phyloP scores from a whole-genome alignment of 1,284 basidiomycete genomes.

The Violaceomyces palustris region DNA sequence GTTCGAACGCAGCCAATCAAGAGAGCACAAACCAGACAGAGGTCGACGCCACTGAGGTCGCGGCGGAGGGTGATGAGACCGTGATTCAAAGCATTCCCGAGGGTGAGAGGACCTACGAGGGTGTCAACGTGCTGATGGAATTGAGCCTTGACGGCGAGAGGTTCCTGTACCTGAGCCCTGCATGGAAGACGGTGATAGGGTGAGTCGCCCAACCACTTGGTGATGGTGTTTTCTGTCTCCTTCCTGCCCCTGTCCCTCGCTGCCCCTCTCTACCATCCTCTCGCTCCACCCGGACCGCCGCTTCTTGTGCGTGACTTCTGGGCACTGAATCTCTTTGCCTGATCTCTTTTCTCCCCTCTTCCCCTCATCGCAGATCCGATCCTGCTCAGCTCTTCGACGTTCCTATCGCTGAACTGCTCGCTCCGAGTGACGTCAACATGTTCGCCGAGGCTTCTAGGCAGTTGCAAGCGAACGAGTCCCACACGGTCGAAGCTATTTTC shows the following conservation, averaged over 20 bases:
- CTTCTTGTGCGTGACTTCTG: too few relatives aligned
- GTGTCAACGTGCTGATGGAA: constrained; percentile 67
- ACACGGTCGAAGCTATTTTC: constrained; percentile 89
- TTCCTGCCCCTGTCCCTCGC: constrained; percentile 2
- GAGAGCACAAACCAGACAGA: too few relatives aligned
- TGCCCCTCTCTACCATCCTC: background rate
- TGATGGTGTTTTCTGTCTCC: background rate
- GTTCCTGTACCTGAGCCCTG: constrained; percentile 87
- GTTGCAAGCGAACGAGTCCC: constrained; percentile 83
- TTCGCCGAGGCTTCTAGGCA: constrained; percentile 83
- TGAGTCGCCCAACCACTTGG: too few relatives aligned
- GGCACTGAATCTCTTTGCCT: too few relatives aligned
- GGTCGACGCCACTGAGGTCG: too few relatives aligned
- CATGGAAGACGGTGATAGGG: constrained; percentile 87
- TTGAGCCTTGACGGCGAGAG: constrained; percentile 82
- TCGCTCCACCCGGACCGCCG: too few relatives aligned
- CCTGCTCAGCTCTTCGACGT: constrained; percentile 74
- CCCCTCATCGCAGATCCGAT: too few relatives aligned
- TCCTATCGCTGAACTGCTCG: constrained; percentile 75
- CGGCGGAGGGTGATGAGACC: too few relatives aligned
- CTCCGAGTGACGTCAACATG: constrained; percentile 74
- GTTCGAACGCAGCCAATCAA: too few relatives aligned
- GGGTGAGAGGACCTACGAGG: too few relatives aligned
- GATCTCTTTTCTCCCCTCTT: too few relatives aligned
- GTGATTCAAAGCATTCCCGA: too few relatives aligned